Evolutionary conservation across 2,329 filamentous ascomycete genomes (phyloP).

Genomic region (Exophiala calicioides): DNA sequence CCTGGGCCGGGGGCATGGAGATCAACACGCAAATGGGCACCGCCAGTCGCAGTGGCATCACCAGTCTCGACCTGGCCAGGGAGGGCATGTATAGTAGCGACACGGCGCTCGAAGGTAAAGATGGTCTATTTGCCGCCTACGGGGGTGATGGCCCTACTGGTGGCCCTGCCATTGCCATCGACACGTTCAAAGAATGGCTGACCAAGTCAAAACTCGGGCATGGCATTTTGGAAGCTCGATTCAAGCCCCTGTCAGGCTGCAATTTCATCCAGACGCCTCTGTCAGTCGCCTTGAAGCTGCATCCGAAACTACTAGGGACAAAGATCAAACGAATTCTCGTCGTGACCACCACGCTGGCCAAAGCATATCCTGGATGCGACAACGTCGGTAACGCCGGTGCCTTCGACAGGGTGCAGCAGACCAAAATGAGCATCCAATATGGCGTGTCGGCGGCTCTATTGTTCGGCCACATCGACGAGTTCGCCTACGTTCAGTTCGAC

Average conservation of each 20-base stretch:
- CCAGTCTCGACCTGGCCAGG: constrained; percentile 15
- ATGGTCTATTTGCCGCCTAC: constrained; percentile 15
- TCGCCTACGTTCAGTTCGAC: constrained; percentile 2
- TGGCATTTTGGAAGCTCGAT: constrained; percentile 15
- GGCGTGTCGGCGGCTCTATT: constrained; percentile 11
- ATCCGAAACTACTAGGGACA: constrained; percentile 7
- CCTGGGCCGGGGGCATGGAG: constrained; percentile 18
- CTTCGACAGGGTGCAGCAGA: constrained; percentile 13
- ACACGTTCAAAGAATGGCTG: constrained; percentile 9
- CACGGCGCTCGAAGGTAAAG: constrained; percentile 16
- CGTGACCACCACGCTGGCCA: constrained; percentile 11
- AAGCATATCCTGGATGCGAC: constrained; percentile 20
- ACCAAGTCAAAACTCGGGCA: background rate
- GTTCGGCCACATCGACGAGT: constrained; percentile 11
- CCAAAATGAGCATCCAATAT: constrained; percentile 19
- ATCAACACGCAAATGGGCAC: constrained; percentile 18
- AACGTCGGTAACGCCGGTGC: constrained; percentile 10
- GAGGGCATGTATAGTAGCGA: constrained; percentile 15
- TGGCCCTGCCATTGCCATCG: background rate
- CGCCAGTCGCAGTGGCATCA: constrained; percentile 9
- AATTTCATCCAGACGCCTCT: constrained; percentile 20
- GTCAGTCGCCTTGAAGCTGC: constrained; percentile 5
- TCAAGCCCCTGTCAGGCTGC: constrained; percentile 21
- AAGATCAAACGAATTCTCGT: constrained; percentile 4
- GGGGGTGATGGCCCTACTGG: too few relatives aligned